phyloP scores from a whole-genome alignment of 768 basidiomycete species.

The Mycena indigotica region DNA sequence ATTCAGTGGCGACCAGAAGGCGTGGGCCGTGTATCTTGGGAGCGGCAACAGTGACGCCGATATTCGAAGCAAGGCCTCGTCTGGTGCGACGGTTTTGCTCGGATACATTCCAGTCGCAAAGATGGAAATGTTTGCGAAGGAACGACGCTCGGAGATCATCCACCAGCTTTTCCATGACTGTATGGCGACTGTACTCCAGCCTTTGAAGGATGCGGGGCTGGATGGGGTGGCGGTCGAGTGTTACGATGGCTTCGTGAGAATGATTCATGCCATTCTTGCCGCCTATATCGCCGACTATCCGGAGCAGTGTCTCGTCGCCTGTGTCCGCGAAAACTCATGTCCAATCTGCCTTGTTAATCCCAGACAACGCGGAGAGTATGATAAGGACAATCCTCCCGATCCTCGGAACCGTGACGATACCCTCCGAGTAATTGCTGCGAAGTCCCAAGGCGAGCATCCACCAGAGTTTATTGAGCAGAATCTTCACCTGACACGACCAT shows the following conservation, averaged over 20 bases:
- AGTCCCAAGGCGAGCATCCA: background rate
- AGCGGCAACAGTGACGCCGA: conserved; percentile 35
- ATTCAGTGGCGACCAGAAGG: conserved; percentile 34
- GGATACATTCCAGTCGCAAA: conserved; percentile 39
- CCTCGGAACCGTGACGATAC: background rate
- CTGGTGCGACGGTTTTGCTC: conserved; percentile 30
- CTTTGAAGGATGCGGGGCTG: conserved; percentile 20
- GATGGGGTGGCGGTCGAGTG: conserved; percentile 20
- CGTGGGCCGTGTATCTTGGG: conserved; percentile 39
- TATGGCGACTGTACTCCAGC: conserved; percentile 28
- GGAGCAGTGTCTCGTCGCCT: conserved; percentile 11
- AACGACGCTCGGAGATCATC: conserved; percentile 14
- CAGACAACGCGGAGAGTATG: conserved; percentile 18
- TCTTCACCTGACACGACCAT: conserved; percentile 31
- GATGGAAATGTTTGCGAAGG: conserved; percentile 27
- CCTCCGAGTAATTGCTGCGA: conserved; percentile 17
- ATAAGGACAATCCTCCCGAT: background rate
- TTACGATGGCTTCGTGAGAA: conserved; percentile 14
- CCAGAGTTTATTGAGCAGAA: conserved; percentile 21
- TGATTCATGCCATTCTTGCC: conserved; percentile 17
- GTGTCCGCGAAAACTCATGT: conserved; percentile 18
- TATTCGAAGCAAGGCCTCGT: conserved; percentile 26
- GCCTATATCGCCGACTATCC: conserved; percentile 20
- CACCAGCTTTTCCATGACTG: conserved; percentile 40
- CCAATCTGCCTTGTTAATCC: background rate